Conservation (phyloP, 257 asterid species). For the Salvia miltiorrhiza region DNA sequence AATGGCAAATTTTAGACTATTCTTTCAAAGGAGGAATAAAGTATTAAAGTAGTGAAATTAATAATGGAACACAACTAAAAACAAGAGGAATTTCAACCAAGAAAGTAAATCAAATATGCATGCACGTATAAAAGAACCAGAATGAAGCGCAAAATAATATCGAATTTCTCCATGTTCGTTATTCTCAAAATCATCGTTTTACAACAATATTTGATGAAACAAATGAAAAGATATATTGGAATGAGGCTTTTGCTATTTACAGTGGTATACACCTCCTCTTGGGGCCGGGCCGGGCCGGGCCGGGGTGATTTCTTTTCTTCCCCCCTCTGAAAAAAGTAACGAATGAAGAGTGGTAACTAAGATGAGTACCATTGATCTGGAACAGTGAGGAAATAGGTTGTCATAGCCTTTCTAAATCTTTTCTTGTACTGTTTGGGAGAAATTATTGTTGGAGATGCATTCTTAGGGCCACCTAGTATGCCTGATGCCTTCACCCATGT, state of each 20-base stretch:
- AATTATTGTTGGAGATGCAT: slow-evolving; percentile 84
- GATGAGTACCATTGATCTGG: slow-evolving; percentile 94
- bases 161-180: not conserved
- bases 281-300: too few species aligned
- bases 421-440: slow-evolving; percentile 95
- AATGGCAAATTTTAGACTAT: too few species aligned
- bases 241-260: not conserved
- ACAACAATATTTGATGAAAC: not conserved
- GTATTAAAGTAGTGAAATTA: too few species aligned
- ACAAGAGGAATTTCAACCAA: too few species aligned
- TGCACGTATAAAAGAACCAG: not conserved
- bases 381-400: slow-evolving; percentile 77
- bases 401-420: slow-evolving; percentile 97
- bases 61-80: too few species aligned
- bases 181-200: slow-evolving; percentile 18
- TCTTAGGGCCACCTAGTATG: slow-evolving; percentile 85
- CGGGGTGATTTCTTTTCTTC: not conserved
- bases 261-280: not conserved
- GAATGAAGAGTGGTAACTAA: slow-evolving; percentile 5
- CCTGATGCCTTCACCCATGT: slow-evolving; percentile 96
- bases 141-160: not conserved
- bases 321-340: not conserved
- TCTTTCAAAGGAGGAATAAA: too few species aligned
- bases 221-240: not conserved
- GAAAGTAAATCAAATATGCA: too few species aligned